Conservation (phyloP, 108 stramenopile species). For the Stephanodiscus triporus region DNA sequence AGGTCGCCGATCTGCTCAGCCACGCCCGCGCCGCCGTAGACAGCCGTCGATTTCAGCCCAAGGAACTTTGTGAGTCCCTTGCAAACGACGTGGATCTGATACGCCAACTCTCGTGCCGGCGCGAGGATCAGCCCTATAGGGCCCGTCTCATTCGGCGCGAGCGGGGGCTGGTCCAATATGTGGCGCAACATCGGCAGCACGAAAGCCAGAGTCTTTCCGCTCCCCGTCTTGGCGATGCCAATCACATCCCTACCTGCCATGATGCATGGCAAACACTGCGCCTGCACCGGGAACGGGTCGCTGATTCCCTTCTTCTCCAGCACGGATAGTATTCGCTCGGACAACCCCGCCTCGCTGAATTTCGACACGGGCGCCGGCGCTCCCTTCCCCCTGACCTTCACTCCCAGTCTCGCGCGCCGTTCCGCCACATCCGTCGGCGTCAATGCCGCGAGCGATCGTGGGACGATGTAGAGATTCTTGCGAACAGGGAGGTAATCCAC, state of each 20-base stretch:
- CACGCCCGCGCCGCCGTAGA: constrained; percentile 98
- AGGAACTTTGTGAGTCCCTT: constrained; percentile 77
- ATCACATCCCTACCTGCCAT: constrained; percentile 99
- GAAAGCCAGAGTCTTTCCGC: constrained; percentile 97
- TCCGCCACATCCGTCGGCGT: constrained; percentile 70
- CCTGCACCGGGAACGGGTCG: constrained; percentile 95
- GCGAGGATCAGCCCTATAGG: constrained; percentile 97
- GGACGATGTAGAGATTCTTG: constrained; percentile 96
- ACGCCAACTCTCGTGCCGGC: constrained; percentile 96
- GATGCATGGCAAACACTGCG: constrained; percentile 97
- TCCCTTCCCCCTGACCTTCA: constrained; percentile 90
- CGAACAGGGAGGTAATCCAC: constrained; percentile 90
- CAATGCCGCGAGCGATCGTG: constrained; percentile 74
- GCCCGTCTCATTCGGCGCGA: constrained; percentile 90
- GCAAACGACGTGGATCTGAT: constrained; percentile 94
- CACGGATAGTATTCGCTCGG: constrained; percentile 80
- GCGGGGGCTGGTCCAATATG: constrained; percentile 92
- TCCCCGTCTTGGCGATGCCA: constrained; percentile 98
- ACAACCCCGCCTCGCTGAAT: constrained; percentile 93
- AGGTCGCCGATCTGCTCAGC: constrained; percentile 97
- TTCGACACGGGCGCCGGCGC: constrained; percentile 92
- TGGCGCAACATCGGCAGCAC: constrained; percentile 94
- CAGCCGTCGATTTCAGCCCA: constrained; percentile 87
- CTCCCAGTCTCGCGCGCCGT: constrained; percentile 76
- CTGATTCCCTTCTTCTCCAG: constrained; percentile 69